Evolutionary conservation across 192 early-diverging fungal genomes (phyloP).

Genomic region (Kappamyces sp.): DNA sequence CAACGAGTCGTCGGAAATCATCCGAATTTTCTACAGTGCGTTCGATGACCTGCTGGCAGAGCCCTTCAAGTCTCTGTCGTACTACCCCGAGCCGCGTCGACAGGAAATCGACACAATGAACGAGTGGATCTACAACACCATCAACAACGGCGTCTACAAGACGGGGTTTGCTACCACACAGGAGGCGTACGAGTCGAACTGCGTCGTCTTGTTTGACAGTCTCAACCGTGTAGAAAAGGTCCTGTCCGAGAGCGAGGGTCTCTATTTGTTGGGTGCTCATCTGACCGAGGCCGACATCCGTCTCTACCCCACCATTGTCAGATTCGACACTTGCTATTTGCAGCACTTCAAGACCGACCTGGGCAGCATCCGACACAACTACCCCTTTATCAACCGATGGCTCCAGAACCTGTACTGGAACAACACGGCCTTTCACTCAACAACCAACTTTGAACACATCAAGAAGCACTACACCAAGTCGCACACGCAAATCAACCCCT

Average conservation of each 20-base stretch:
- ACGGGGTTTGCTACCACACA: conserved; percentile 86
- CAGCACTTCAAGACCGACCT: conserved; percentile 95
- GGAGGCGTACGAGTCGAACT: conserved; percentile 74
- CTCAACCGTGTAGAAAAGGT: conserved; percentile 81
- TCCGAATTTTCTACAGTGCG: conserved; percentile 84
- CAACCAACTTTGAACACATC: conserved; percentile 94
- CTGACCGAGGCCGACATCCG: conserved; percentile 94
- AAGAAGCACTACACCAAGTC: conserved; percentile 89
- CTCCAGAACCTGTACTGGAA: conserved; percentile 75
- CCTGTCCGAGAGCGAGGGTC: conserved; percentile 56
- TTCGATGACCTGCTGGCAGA: conserved; percentile 71
- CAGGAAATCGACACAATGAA: conserved; percentile 80
- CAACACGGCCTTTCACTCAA: conserved; percentile 64
- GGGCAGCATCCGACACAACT: conserved; percentile 77
- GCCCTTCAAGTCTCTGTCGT: conserved; percentile 60
- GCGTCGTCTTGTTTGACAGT: conserved; percentile 63
- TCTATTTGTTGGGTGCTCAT: conserved; percentile 70
- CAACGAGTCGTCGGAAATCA: conserved; percentile 96
- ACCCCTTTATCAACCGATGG: conserved; percentile 85
- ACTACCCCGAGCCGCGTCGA: conserved; percentile 74
- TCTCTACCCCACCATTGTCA: conserved; percentile 88
- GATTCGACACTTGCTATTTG: conserved; percentile 90
- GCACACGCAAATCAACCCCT: conserved; percentile 91
- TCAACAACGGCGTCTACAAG: conserved; percentile 98
- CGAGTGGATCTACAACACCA: conserved; percentile 84